Evolutionary conservation across 208 protist species (phyloP).

Genomic region (Borovskyia barvae): DNA sequence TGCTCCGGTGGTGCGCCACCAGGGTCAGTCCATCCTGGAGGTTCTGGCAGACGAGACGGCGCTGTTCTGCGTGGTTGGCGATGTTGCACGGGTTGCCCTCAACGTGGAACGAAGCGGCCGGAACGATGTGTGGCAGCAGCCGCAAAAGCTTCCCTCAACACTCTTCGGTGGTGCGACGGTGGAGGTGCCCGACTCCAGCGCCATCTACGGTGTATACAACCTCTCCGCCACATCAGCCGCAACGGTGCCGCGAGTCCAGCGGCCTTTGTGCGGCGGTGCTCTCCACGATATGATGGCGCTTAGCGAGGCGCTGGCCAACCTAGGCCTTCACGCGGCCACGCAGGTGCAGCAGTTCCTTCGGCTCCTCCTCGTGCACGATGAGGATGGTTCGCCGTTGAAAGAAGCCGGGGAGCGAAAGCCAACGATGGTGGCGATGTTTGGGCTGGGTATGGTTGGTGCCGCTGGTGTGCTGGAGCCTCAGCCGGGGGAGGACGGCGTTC

Average conservation of each 20-base stretch:
- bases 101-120: conserved; percentile 22
- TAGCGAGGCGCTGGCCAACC: conserved; percentile 40
- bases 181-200: not conserved
- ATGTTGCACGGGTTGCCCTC: conserved; percentile 16
- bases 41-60: conserved; percentile 31
- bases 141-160: not conserved
- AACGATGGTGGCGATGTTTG: conserved; percentile 5
- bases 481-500: not conserved
- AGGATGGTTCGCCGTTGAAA: not conserved
- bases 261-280: conserved; percentile 5
- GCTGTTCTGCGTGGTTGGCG: conserved; percentile 26
- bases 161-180: not conserved
- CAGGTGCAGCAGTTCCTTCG: conserved; percentile 36
- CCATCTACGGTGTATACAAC: conserved; percentile 22
- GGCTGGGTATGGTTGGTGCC: not conserved
- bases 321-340: conserved; percentile 31
- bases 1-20: conserved; percentile 18
- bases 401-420: not conserved
- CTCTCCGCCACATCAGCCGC: too few relatives aligned
- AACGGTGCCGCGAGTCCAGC: conserved; percentile 3
- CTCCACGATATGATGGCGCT: conserved; percentile 15
- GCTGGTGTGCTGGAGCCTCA: not conserved
- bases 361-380: conserved; percentile 8
- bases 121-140: conserved; percentile 12
- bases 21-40: conserved; percentile 19